Evolutionary conservation across 2,329 filamentous ascomycete species (phyloP).

Genomic region (Pseudogymnoascus sp.): DNA sequence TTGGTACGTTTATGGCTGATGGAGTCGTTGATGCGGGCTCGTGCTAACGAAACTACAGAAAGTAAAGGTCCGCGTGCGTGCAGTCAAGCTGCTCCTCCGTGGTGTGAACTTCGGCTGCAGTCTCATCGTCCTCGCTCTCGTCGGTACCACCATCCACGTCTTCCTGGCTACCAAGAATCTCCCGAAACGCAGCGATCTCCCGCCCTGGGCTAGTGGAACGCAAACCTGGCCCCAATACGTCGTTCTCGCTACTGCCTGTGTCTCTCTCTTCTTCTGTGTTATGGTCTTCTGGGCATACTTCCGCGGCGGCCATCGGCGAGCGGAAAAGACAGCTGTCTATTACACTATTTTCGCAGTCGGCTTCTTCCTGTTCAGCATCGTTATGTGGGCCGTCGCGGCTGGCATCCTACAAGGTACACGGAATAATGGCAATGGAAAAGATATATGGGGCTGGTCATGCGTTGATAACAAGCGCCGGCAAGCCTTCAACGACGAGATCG

Average conservation of each 20-base stretch:
- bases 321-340: constrained; percentile 90
- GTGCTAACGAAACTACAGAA: constrained; percentile 55
- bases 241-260: constrained; percentile 68
- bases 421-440: constrained; percentile 67
- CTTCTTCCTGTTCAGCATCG: constrained; percentile 87
- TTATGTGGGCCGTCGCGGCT: constrained; percentile 87
- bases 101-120: constrained; percentile 96
- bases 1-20: constrained; percentile 55
- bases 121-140: constrained; percentile 85
- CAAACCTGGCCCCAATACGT: constrained; percentile 85
- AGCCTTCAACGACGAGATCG: constrained; percentile 71
- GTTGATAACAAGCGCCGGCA: constrained; percentile 75
- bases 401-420: constrained; percentile 75
- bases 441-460: constrained; percentile 99
- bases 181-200: constrained; percentile 69
- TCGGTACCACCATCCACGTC: constrained; percentile 81
- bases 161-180: constrained; percentile 82
- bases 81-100: constrained; percentile 93
- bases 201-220: constrained; percentile 75
- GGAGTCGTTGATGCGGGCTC: background rate
- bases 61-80: constrained; percentile 82
- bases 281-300: constrained; percentile 80
- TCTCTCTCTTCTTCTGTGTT: constrained; percentile 75
- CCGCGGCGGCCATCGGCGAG: constrained; percentile 77
- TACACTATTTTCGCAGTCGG: constrained; percentile 90